These are phyloP conservation scores for Phialophora expanda DNA, from an alignment of 2,329 filamentous ascomycete species.

Conservation along the genomic window DNA sequence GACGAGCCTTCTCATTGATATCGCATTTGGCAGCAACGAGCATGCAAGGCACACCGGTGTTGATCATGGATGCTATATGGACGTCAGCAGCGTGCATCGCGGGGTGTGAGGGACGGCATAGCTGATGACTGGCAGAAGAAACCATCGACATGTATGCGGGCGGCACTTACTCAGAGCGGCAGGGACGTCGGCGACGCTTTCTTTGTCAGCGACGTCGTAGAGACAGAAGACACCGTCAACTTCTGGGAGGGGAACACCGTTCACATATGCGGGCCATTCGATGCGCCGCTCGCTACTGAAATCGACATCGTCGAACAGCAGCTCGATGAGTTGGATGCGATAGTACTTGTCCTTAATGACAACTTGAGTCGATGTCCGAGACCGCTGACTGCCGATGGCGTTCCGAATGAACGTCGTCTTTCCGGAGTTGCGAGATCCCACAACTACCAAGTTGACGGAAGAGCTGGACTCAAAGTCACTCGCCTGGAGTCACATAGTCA, in stretches of 20 bases:
- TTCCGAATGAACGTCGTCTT: slow-evolving; percentile 66
- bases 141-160: neutral
- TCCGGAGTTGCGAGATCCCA: slow-evolving; percentile 60
- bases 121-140: neutral
- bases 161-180: slow-evolving; percentile 73
- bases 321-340: slow-evolving; percentile 63
- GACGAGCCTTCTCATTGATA: slow-evolving; percentile 69
- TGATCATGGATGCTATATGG: slow-evolving; percentile 34
- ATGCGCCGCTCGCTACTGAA: slow-evolving; percentile 55
- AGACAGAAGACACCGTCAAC: slow-evolving; percentile 84
- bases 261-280: slow-evolving; percentile 58
- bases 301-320: slow-evolving; percentile 58
- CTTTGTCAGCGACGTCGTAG: slow-evolving; percentile 82
- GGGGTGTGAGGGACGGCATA: neutral
- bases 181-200: slow-evolving; percentile 75
- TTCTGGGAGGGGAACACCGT: slow-evolving; percentile 72
- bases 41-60: slow-evolving; percentile 64
- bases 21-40: slow-evolving; percentile 93
- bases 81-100: neutral
- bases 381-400: slow-evolving; percentile 56
- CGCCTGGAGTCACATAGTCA: slow-evolving; percentile 22
- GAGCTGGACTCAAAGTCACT: slow-evolving; percentile 44
- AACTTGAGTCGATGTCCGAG: slow-evolving; percentile 54
- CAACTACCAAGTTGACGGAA: slow-evolving; percentile 64
- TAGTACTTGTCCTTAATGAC: slow-evolving; percentile 62